Evolutionary conservation across 2,329 filamentous ascomycete genomes (phyloP).

Genomic region (Alternaria postmessia): DNA sequence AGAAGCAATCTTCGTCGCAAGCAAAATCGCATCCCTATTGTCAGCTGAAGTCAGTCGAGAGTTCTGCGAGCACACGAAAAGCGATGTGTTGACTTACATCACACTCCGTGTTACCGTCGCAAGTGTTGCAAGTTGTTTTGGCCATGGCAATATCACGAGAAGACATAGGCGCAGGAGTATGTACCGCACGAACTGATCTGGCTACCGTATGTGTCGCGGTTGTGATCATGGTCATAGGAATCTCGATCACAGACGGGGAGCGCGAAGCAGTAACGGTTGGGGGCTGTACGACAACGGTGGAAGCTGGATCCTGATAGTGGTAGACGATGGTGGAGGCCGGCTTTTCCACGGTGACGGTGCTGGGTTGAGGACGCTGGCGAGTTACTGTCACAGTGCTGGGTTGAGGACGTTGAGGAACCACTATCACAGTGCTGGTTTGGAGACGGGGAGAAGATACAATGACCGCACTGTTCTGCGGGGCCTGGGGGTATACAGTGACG

Average conservation of each 20-base stretch:
- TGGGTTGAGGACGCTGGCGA: background rate
- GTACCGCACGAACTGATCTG: background rate
- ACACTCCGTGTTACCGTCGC: background rate
- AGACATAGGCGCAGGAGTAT: slow-evolving; percentile 1
- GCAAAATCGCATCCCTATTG: slow-evolving; percentile 1
- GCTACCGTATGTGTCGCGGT: slow-evolving; percentile 2
- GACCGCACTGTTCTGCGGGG: background rate
- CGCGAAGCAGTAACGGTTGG: slow-evolving; percentile 3
- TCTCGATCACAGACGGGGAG: background rate
- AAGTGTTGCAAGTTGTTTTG: background rate
- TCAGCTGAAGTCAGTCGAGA: background rate
- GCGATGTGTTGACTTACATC: background rate
- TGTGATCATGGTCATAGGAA: slow-evolving; percentile 1
- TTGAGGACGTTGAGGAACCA: background rate
- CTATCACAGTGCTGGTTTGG: background rate
- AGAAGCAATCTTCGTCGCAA: background rate
- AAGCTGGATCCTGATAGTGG: slow-evolving; percentile 1
- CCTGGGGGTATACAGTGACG: background rate
- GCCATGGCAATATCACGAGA: background rate
- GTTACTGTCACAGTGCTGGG: background rate
- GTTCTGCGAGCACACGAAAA: background rate
- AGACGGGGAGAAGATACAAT: background rate
- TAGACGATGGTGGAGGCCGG: background rate
- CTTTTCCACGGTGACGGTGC: background rate
- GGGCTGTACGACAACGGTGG: background rate